phyloP scores from a whole-genome alignment of 2,329 filamentous ascomycete genomes.

The Fusarium musae region DNA sequence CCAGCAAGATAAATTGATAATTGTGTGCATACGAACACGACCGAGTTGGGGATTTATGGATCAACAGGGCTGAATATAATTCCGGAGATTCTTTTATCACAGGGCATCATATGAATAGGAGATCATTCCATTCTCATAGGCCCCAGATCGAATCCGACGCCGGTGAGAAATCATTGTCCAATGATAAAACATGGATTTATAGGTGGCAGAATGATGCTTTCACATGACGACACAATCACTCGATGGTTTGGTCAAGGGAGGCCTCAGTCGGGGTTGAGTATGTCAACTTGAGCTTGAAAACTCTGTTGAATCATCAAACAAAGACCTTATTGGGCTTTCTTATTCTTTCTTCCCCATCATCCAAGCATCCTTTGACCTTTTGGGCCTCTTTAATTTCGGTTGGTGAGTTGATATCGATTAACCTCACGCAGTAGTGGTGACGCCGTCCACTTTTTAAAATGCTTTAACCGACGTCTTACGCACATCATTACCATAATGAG shows the following conservation, averaged over 20 bases:
- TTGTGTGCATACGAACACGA: neutral
- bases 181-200: constrained; percentile 17
- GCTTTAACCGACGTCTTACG: constrained; percentile 25
- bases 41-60: neutral
- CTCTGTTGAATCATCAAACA: neutral
- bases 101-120: neutral
- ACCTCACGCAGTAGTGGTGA: constrained; percentile 30
- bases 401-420: constrained; percentile 16
- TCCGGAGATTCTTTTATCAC: neutral
- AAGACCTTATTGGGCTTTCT: neutral
- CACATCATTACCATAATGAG: constrained; percentile 32
- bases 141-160: constrained; percentile 5
- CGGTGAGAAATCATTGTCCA: constrained; percentile 9
- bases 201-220: constrained; percentile 22
- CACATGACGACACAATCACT: constrained; percentile 32
- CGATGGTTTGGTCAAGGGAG: constrained; percentile 15
- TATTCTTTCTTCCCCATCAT: neutral
- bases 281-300: neutral
- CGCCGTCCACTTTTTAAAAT: constrained; percentile 29
- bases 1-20: neutral
- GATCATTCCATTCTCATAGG: neutral
- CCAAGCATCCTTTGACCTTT: neutral
- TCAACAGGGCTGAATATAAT: neutral
- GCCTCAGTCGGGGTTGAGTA: neutral
- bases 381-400: constrained; percentile 19